These are phyloP conservation scores for Maudiozyma turicensis DNA, from an alignment of 805 yeast species.

Conservation along the genomic window DNA sequence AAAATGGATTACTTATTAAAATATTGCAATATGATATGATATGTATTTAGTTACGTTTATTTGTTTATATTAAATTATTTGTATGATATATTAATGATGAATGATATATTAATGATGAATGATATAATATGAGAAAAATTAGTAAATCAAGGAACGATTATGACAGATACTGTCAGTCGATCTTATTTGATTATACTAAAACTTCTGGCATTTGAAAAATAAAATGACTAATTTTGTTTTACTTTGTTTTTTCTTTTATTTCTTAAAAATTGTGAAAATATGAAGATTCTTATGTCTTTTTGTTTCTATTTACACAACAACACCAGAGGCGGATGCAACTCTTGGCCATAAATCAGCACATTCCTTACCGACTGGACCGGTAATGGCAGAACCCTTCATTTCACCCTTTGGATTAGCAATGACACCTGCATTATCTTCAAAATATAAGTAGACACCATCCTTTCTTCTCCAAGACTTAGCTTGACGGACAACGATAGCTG, in stretches of 20 bases:
- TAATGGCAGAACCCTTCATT: slow-evolving; percentile 99
- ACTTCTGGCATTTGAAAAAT: too few relatives aligned
- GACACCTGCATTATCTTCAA: slow-evolving; percentile 99
- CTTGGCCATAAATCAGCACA: slow-evolving; percentile 99
- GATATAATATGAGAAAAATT: background rate
- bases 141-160: too few relatives aligned
- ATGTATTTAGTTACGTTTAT: background rate
- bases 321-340: slow-evolving; percentile 99
- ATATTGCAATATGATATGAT: background rate
- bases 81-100: background rate
- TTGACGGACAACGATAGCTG: slow-evolving; percentile 98
- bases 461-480: slow-evolving; percentile 99
- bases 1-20: background rate
- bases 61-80: background rate
- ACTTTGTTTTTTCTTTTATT: background rate
- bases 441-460: slow-evolving; percentile 98
- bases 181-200: too few relatives aligned
- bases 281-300: background rate
- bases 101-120: background rate
- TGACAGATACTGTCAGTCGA: too few relatives aligned
- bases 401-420: slow-evolving; percentile 99
- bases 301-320: slow-evolving; percentile 70
- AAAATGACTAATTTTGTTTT: too few relatives aligned
- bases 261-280: background rate
- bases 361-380: slow-evolving; percentile 99